Evolutionary conservation across 2,329 filamentous ascomycete species (phyloP).

Genomic region (Botrytis aclada): DNA sequence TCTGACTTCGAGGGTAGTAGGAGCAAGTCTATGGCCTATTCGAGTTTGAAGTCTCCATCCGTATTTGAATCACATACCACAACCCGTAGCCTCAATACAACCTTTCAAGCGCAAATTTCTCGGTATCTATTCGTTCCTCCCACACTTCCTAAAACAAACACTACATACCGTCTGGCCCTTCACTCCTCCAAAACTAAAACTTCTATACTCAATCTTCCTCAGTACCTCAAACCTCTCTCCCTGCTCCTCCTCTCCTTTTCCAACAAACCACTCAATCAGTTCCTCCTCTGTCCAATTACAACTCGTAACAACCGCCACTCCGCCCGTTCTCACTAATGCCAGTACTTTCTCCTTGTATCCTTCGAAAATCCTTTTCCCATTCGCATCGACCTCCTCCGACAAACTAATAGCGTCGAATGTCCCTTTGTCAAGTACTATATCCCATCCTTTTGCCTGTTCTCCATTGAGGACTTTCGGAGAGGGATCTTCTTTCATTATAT

Average conservation of each 20-base stretch:
- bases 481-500: constrained; percentile 48
- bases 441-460: constrained; percentile 56
- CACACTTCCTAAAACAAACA: constrained; percentile 67
- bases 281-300: constrained; percentile 98
- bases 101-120: background rate
- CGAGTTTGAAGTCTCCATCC: background rate
- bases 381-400: constrained; percentile 52
- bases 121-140: background rate
- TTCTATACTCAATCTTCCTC: constrained; percentile 74
- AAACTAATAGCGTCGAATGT: constrained; percentile 94
- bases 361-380: constrained; percentile 65
- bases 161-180: constrained; percentile 88
- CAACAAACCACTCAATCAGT: constrained; percentile 73
- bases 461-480: constrained; percentile 25
- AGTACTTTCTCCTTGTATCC: constrained; percentile 69
- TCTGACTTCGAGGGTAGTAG: background rate
- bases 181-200: constrained; percentile 84
- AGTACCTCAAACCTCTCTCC: constrained; percentile 46
- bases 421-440: constrained; percentile 94
- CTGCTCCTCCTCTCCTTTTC: constrained; percentile 41
- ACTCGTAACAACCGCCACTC: constrained; percentile 81
- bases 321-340: constrained; percentile 64
- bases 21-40: too few species aligned
- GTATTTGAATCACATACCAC: background rate
- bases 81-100: background rate